Evolutionary conservation across 2,329 filamentous ascomycete species (phyloP), one percentile per base, ranked within the genome.

Genomic region (Penicillium glabrum): DNA sequence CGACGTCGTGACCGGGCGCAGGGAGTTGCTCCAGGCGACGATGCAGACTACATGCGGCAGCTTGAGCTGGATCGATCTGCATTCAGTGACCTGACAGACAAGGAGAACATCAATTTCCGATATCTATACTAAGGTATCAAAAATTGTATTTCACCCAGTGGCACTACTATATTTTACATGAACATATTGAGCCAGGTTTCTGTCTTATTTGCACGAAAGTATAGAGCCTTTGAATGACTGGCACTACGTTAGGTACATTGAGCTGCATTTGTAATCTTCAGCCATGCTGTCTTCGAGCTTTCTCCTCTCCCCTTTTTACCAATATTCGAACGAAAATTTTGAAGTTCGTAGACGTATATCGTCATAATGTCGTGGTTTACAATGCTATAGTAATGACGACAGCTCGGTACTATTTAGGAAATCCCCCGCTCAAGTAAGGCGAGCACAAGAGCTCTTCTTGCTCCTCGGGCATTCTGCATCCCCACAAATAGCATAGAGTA

Each of bases 61-160:
- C 47, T 56, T 6, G 54, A 54, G 21, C 35, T 65, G 46, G 75
- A 80, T 62, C 69, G 67, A 14, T 81, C 78, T 10, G 79, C 79
- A 0, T 80, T 80, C 59, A 70, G 70, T 9, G 80, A 82, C 64
- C 65, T 81, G 72, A 82, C 79, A 3, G 79, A 80, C 61, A 70
- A 74, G 54, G 77, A 80, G 66, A 80, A 80, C 47, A 47, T 73
- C 49, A 79, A 80, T 26, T 68, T 69, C 39, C 49, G 61, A 19
- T 68, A 69, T 56, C 27, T 69, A 2, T 69, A 68, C 52, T 68
- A 39, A 39, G 9, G n/a, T n/a, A 19, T 39, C 35, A 27, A 27
- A 11, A 16, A 11, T 21, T 13, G 11, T 26, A 23, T 44, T 7
- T 23, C 10, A 44, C 11, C 11, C 11, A 23, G 21, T 31, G 5